Conservation (phyloP, 495 filamentous ascomycete species). For the Tetracladium setigerum region DNA sequence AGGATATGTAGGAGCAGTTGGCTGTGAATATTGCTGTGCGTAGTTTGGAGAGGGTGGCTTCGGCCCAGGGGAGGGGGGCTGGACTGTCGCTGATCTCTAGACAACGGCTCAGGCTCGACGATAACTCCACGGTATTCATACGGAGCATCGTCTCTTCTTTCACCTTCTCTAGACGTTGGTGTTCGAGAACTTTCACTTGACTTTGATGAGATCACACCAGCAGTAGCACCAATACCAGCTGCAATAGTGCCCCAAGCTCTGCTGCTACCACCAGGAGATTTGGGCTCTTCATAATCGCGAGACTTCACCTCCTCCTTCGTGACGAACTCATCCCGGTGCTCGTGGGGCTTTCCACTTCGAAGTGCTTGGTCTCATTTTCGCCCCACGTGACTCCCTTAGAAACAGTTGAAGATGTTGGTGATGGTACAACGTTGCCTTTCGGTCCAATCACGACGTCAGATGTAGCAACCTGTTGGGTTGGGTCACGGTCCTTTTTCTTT, state of each 20-base stretch:
- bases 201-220: constrained; percentile 21
- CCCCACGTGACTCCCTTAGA: constrained; percentile 53
- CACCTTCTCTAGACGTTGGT: constrained; percentile 15
- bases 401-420: constrained; percentile 24
- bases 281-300: constrained; percentile 4
- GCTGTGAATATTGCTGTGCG: neutral
- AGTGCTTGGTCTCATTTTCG: constrained; percentile 52
- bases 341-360: constrained; percentile 45
- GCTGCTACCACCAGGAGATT: neutral
- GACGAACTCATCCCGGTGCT: constrained; percentile 18
- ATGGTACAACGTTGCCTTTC: constrained; percentile 3
- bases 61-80: constrained; percentile 26
- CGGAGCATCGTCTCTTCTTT: constrained; percentile 14
- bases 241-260: constrained; percentile 32
- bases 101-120: constrained; percentile 3
- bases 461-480: neutral
- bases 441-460: constrained; percentile 15
- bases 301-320: constrained; percentile 13
- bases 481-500: constrained; percentile 2
- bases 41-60: constrained; percentile 28
- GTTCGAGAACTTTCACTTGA: constrained; percentile 15
- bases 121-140: constrained; percentile 17
- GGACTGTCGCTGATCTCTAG: constrained; percentile 21
- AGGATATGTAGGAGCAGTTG: neutral
- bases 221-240: constrained; percentile 27